Base-by-base conservation (phyloP, 2,329 filamentous ascomycete genomes). In the Hyphodiscus sp. region DNA sequence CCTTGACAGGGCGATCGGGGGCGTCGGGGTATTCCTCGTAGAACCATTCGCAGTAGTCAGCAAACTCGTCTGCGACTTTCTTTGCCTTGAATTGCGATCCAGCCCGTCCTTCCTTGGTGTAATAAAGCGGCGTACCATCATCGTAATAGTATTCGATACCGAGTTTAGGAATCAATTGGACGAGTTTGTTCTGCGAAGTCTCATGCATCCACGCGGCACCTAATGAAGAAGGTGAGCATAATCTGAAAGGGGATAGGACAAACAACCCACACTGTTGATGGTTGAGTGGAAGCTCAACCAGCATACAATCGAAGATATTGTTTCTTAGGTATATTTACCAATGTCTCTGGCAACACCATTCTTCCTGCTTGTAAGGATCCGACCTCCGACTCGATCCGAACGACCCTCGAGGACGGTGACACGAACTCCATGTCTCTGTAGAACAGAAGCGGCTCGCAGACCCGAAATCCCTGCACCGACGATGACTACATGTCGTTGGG, bases 391-490 rank as follows among this genome's bases (percentile, higher is more conserved):
- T 26, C 79, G 69, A 63, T 79, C 67, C 56, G 70, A 56, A 33
- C 79, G 70, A 7, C 76, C 80, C 64, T 82, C 80, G 23, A 82
- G 68, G 38, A 82, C 75, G 0, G 77, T 79, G 10, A 83, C 79
- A 45, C 73, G 70, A 55, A 74, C 73, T 20, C 78, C 79, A 59
- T 76, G 72, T 44, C 74, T 71, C 2, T 80, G 65, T n/a, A 83
- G 65, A 1, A 82, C 67, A 49, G 80, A 77, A 23, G 79, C 79
- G 55, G 76, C 78, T 56, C 78, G 71, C 45, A 82, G 66, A 1
- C 79, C 80, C n/a, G 78, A 76, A 42, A 82, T 73, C 3, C 80
- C 80, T 20, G 78, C 78, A 20, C 79, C 80, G 9, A 83, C 70
- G 43, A 83, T 69, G 49, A 77, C 72, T 20, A 82, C 69, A 66